Evolutionary conservation across 352 stramenopile species (phyloP).

Genomic region (Pythium utonaiense): DNA sequence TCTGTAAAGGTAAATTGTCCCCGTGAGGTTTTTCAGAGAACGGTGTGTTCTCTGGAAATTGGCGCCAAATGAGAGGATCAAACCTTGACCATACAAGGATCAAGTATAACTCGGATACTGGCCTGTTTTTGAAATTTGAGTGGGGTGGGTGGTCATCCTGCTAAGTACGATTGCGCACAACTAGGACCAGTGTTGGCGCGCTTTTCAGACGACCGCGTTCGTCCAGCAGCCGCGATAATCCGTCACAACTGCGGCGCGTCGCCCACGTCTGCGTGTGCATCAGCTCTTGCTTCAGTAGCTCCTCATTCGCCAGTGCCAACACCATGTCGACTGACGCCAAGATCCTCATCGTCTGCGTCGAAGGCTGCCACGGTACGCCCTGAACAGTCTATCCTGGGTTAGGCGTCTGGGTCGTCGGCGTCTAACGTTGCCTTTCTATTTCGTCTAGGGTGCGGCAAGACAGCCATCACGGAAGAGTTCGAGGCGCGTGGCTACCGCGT

Average conservation of each 20-base stretch:
- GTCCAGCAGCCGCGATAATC: neutral
- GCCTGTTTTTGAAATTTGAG: conserved; percentile 18
- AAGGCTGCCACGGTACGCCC: conserved; percentile 82
- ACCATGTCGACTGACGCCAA: conserved; percentile 36
- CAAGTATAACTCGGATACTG: conserved; percentile 2
- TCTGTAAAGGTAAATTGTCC: too few species aligned
- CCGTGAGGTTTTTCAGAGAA: too few species aligned
- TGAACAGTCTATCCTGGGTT: conserved; percentile 4
- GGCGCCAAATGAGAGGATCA: conserved; percentile 1
- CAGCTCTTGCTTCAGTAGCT: too few species aligned
- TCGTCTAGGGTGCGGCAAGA: conserved; percentile 69
- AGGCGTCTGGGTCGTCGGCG: neutral
- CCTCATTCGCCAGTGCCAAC: neutral
- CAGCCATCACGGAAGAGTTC: conserved; percentile 72
- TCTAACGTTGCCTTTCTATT: conserved; percentile 1
- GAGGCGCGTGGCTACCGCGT: conserved; percentile 70
- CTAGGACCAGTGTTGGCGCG: conserved; percentile 23
- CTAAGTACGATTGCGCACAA: conserved; percentile 22
- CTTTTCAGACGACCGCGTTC: conserved; percentile 11
- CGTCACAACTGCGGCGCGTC: too few species aligned
- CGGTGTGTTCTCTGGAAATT: neutral
- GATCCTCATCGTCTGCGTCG: conserved; percentile 79
- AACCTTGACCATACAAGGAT: conserved; percentile 8
- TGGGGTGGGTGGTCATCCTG: neutral
- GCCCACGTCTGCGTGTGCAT: too few species aligned